Evolutionary conservation across 2,329 filamentous ascomycete species (phyloP), one percentile per base, ranked within the genome.

Genomic region (Colletotrichum shisoi): DNA sequence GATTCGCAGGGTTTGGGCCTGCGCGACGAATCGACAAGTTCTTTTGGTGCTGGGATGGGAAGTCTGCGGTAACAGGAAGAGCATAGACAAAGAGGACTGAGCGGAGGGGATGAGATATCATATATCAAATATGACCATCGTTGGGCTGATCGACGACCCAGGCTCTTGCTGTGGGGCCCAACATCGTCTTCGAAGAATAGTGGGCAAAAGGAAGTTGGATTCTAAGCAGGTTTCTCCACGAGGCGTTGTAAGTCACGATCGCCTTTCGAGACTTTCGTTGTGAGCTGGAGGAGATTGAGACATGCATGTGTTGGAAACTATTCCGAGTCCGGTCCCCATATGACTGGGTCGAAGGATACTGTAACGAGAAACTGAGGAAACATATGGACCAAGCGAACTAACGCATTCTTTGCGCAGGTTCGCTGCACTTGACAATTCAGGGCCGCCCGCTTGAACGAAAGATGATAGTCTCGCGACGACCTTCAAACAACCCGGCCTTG

Each of bases 81-180:
- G 42, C 42, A 48, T 54, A 54, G 49, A 64, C 61, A 58, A 67
- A 59, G 54, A 48, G 64, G 61, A 67, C 61, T 67, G 61, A 57
- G 54, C 64, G 64, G 54, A 51, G 54, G 52, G 42, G 61, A 44
- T 34, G 31, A 67, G 61, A 59, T 67, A 48, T 67, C 64, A 67
- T 67, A 64, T 67, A 67, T 67, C 64, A 59, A 53, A 59, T 49
- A 27, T 67, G 64, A 67, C 53, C 37, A 67, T 67, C 64, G 54
- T 40, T 19, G 40, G 57, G 57, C 31, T 59, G 54, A 64, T 64
- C 64, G 42, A 40, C 64, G 61, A 37, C 34, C 45, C 44, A 63
- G 62, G 52, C 54, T 31, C 48, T 59, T 42, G 62, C 34, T 59
- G 64, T 40, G 61, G 61, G 48, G 61, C 64, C 54, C 42, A 39